Evolutionary conservation across 129 eudicot genomes (phyloP).

Genomic region (Smallanthus sonchifolius): DNA sequence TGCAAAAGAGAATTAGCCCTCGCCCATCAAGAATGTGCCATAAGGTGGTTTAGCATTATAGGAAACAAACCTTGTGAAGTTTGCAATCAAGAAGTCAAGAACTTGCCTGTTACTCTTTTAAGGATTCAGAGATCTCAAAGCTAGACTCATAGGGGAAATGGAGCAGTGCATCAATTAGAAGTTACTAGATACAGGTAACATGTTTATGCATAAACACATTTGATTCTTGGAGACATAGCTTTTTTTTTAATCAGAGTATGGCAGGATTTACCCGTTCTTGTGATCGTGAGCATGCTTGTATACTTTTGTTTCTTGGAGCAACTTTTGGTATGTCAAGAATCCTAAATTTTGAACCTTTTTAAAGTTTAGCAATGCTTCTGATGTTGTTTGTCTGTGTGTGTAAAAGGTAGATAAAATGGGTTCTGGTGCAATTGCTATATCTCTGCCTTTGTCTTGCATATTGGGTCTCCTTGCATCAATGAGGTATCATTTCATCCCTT

Average conservation of each 20-base stretch:
- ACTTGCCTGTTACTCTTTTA: slow-evolving; percentile 84
- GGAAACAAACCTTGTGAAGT: slow-evolving; percentile 96
- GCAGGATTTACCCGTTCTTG: slow-evolving; percentile 93
- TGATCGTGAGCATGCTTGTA: slow-evolving; percentile 93
- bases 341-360: not conserved
- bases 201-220: not conserved
- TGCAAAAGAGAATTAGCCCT: slow-evolving; percentile 95
- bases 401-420: slow-evolving; percentile 62
- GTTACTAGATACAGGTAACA: slow-evolving; percentile 59
- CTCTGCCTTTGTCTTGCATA: slow-evolving; percentile 94
- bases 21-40: slow-evolving; percentile 88
- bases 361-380: not conserved
- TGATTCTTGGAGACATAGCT: not conserved
- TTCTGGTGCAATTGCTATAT: slow-evolving; percentile 86
- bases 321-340: slow-evolving; percentile 66
- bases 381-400: slow-evolving; percentile 1
- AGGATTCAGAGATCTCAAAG: slow-evolving; percentile 55
- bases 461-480: slow-evolving; percentile 96
- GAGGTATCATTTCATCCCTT: slow-evolving; percentile 53
- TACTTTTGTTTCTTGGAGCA: slow-evolving; percentile 97
- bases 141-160: slow-evolving; percentile 40
- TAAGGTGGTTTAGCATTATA: slow-evolving; percentile 93
- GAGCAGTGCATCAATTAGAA: slow-evolving; percentile 40
- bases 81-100: slow-evolving; percentile 87
- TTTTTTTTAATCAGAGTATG: slow-evolving; percentile 54